phyloP scores from a whole-genome alignment of 192 early-diverging fungal species.

The Gamsiella multidivaricata region DNA sequence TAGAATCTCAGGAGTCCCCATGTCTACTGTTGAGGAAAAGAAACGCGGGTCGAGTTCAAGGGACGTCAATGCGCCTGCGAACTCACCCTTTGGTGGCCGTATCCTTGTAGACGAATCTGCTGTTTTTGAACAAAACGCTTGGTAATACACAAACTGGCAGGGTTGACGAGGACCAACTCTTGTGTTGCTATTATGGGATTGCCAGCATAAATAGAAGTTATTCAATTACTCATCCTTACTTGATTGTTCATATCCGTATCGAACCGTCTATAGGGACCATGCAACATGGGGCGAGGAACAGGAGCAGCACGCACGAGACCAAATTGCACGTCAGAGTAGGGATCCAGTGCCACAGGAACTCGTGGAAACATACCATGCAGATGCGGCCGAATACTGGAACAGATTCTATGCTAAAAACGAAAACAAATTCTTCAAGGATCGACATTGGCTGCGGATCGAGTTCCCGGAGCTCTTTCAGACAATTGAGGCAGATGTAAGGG shows the following conservation, averaged over 20 bases:
- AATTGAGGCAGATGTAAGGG: constrained; percentile 55
- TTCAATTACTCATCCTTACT: too few species aligned
- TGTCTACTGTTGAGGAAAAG: constrained; percentile 14
- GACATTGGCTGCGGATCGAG: constrained; percentile 95
- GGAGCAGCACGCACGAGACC: constrained; percentile 77
- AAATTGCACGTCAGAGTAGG: constrained; percentile 78
- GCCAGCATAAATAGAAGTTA: too few species aligned
- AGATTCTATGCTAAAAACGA: constrained; percentile 87
- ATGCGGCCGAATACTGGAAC: constrained; percentile 76
- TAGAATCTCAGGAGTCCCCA: neutral
- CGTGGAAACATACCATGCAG: constrained; percentile 57
- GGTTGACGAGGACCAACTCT: too few species aligned
- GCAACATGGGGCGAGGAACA: constrained; percentile 91
- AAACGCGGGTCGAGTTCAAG: constrained; percentile 44
- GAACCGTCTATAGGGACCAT: constrained; percentile 81
- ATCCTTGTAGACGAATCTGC: constrained; percentile 40
- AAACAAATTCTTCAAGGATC: constrained; percentile 96
- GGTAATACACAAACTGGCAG: too few species aligned
- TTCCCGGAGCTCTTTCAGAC: constrained; percentile 88
- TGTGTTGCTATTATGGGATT: too few species aligned
- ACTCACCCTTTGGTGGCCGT: constrained; percentile 36
- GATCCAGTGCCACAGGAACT: constrained; percentile 73
- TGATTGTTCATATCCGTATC: too few species aligned
- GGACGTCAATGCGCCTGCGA: constrained; percentile 36
- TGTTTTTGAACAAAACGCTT: constrained; percentile 51